Conservation (phyloP, 768 basidiomycete species). For the Hydnomerulius pinastri region DNA sequence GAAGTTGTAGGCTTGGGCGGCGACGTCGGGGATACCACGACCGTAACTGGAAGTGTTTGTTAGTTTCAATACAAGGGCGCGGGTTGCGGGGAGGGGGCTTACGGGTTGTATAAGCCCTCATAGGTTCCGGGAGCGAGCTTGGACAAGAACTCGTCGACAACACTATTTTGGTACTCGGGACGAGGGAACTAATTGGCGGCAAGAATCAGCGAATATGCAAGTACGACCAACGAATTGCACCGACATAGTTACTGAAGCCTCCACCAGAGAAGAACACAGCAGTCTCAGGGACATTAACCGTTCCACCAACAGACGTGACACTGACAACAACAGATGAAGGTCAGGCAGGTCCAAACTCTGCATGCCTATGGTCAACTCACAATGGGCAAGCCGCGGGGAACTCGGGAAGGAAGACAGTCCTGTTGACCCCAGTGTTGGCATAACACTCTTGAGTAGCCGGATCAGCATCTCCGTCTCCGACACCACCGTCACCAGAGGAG, state of each 20-base stretch:
- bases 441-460: slow-evolving; percentile 55
- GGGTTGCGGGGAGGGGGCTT: slow-evolving; percentile 20
- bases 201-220: background rate
- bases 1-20: slow-evolving; percentile 57
- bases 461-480: slow-evolving; percentile 60
- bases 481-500: slow-evolving; percentile 68
- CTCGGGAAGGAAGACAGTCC: slow-evolving; percentile 50
- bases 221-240: slow-evolving; percentile 14
- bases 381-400: slow-evolving; percentile 68
- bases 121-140: slow-evolving; percentile 51
- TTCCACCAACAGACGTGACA: slow-evolving; percentile 74
- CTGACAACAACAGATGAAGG: slow-evolving; percentile 35
- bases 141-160: slow-evolving; percentile 46
- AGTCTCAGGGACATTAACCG: slow-evolving; percentile 57
- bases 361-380: slow-evolving; percentile 32
- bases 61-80: background rate
- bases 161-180: slow-evolving; percentile 53
- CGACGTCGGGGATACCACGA: slow-evolving; percentile 66
- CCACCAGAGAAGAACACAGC: slow-evolving; percentile 67
- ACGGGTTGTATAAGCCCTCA: slow-evolving; percentile 62
- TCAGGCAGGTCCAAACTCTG: background rate
- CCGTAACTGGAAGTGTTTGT: slow-evolving; percentile 39
- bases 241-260: slow-evolving; percentile 70
- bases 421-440: slow-evolving; percentile 59
- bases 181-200: slow-evolving; percentile 45